Conservation (phyloP, 2,329 filamentous ascomycete species). For the Alternaria burnsii region DNA sequence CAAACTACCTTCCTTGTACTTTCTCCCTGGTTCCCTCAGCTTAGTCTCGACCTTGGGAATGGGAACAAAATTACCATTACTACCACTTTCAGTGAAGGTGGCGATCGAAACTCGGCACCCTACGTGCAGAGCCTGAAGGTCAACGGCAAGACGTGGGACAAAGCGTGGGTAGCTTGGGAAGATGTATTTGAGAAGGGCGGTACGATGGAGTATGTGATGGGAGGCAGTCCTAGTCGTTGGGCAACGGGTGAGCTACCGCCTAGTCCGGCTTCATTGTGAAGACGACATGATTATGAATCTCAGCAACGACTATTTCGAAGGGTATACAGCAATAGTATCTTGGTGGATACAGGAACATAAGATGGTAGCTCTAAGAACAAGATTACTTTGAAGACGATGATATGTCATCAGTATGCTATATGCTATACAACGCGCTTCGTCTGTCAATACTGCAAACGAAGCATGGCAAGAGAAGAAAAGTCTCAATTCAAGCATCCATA, state of each 20-base stretch:
- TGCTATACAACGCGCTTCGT: neutral
- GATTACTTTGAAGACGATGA: neutral
- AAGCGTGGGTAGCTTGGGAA: too few species aligned
- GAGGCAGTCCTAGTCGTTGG: conserved; percentile 62
- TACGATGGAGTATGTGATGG: conserved; percentile 62
- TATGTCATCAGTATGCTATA: conserved; percentile 6
- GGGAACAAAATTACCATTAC: conserved; percentile 65
- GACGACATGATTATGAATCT: neutral
- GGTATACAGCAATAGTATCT: neutral
- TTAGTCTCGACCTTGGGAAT: conserved; percentile 66
- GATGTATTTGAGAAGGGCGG: too few species aligned
- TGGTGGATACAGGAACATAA: neutral
- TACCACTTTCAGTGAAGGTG: conserved; percentile 39
- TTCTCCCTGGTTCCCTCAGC: conserved; percentile 53
- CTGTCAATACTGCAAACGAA: neutral
- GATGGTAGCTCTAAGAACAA: neutral
- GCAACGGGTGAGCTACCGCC: conserved; percentile 68
- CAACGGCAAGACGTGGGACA: too few species aligned
- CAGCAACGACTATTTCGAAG: neutral
- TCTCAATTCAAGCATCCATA: neutral
- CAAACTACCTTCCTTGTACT: conserved; percentile 73
- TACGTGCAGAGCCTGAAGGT: too few species aligned
- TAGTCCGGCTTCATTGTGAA: conserved; percentile 59
- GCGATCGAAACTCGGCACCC: too few species aligned
- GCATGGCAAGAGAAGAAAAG: neutral